A percentile compares a stretch with the other conserved stretches of the same genome.
phyloP scores from a whole-genome alignment of 1,284 basidiomycete genomes.

The Ustilago bromivora region DNA sequence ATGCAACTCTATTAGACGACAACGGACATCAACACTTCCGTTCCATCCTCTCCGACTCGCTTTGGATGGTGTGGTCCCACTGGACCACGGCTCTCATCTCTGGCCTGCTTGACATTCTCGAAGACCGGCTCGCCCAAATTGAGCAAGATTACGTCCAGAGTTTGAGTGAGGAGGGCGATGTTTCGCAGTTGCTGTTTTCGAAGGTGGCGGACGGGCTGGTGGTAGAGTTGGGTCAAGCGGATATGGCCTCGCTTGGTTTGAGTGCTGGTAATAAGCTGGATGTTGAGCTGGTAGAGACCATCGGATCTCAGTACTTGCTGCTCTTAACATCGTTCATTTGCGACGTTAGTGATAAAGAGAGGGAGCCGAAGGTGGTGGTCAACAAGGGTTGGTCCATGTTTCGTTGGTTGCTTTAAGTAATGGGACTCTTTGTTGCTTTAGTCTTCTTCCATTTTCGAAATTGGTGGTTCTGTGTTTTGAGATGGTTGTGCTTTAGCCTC shows the following conservation, averaged over 20 bases:
- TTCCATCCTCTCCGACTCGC: conserved; percentile 40
- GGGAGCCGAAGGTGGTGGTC: conserved; percentile 22
- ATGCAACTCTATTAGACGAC: conserved; percentile 6
- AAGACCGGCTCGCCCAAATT: conserved; percentile 38
- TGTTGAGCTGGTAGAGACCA: conserved; percentile 38
- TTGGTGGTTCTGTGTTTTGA: background rate
- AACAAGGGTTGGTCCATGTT: conserved; percentile 36
- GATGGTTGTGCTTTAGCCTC: background rate
- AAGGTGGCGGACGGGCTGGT: conserved; percentile 16
- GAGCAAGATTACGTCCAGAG: conserved; percentile 12
- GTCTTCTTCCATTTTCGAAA: conserved; percentile 3
- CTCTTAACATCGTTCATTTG: conserved; percentile 18
- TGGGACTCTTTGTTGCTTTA: background rate
- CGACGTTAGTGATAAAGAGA: background rate
- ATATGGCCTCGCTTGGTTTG: conserved; percentile 48
- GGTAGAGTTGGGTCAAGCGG: conserved; percentile 25
- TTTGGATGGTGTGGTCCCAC: conserved; percentile 55
- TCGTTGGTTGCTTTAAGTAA: conserved; percentile 36
- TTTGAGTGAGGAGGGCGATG: conserved; percentile 16
- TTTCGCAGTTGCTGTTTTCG: conserved; percentile 16
- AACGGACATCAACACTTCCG: conserved; percentile 15
- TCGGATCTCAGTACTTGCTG: conserved; percentile 23
- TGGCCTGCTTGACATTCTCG: conserved; percentile 41
- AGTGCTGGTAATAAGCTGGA: conserved; percentile 47
- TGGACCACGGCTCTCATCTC: conserved; percentile 47